phyloP scores from a whole-genome alignment of 495 filamentous ascomycete species.

The Penicillium fimorum region DNA sequence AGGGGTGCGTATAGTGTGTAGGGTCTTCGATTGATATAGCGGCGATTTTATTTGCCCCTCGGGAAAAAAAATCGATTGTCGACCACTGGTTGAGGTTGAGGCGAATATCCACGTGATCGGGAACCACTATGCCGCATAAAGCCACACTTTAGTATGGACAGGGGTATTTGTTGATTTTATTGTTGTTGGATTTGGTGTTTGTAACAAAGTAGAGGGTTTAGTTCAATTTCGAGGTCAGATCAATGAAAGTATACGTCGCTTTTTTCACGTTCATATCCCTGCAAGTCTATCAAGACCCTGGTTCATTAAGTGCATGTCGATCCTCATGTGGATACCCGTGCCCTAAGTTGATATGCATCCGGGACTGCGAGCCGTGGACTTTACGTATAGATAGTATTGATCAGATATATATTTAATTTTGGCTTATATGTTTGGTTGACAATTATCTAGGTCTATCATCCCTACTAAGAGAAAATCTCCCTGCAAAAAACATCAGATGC shows the following conservation, averaged over 20 bases:
- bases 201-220: neutral
- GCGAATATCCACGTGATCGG: constrained; percentile 13
- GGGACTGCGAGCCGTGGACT: neutral
- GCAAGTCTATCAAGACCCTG: neutral
- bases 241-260: neutral
- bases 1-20: neutral
- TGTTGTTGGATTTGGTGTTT: neutral
- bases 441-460: neutral
- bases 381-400: neutral
- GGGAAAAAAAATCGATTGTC: constrained; percentile 9
- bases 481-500: too few relatives aligned
- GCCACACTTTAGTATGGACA: neutral
- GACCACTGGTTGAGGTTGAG: constrained; percentile 10
- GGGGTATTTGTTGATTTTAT: neutral
- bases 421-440: neutral
- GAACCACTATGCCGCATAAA: neutral
- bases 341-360: constrained; percentile 9
- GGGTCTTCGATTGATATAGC: neutral
- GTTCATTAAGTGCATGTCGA: constrained; percentile 10
- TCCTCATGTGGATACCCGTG: constrained; percentile 10
- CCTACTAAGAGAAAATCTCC: too few relatives aligned
- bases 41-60: constrained; percentile 8
- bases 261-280: neutral
- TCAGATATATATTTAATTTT: neutral
- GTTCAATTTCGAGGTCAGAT: neutral